These are phyloP conservation scores for Dioszegia hungarica DNA, from an alignment of 768 basidiomycete species.

Conservation along the genomic window DNA sequence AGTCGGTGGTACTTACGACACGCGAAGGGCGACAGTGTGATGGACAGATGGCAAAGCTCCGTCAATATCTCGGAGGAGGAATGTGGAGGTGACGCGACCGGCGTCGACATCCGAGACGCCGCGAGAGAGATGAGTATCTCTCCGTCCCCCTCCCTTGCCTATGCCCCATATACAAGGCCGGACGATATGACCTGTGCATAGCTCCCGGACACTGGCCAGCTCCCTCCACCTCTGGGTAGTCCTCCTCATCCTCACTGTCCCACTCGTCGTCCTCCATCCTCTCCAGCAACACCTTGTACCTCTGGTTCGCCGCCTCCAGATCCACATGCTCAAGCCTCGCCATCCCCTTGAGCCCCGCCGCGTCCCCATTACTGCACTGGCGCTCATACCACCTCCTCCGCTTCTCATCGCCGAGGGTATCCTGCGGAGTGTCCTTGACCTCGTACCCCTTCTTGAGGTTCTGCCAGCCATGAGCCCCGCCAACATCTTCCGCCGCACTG, in stretches of 20 bases:
- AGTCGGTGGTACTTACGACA: too few relatives aligned
- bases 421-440: not conserved
- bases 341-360: conserved; percentile 1
- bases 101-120: too few relatives aligned
- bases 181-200: too few relatives aligned
- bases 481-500: not conserved
- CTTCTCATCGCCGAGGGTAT: not conserved
- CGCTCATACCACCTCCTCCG: not conserved
- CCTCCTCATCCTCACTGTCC: not conserved
- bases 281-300: not conserved
- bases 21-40: too few relatives aligned
- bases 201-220: too few relatives aligned
- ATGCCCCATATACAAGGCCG: too few relatives aligned
- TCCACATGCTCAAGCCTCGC: not conserved
- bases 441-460: not conserved
- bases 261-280: not conserved
- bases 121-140: too few relatives aligned
- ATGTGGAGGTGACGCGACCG: too few relatives aligned
- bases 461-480: not conserved
- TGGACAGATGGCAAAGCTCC: too few relatives aligned
- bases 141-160: too few relatives aligned
- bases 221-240: not conserved
- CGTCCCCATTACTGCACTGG: not conserved
- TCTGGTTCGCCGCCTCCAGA: not conserved
- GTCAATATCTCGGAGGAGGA: too few relatives aligned